These are phyloP conservation scores for Ophiocordyceps unilateralis DNA, from an alignment of 2,329 filamentous ascomycete species.

Conservation along the genomic window DNA sequence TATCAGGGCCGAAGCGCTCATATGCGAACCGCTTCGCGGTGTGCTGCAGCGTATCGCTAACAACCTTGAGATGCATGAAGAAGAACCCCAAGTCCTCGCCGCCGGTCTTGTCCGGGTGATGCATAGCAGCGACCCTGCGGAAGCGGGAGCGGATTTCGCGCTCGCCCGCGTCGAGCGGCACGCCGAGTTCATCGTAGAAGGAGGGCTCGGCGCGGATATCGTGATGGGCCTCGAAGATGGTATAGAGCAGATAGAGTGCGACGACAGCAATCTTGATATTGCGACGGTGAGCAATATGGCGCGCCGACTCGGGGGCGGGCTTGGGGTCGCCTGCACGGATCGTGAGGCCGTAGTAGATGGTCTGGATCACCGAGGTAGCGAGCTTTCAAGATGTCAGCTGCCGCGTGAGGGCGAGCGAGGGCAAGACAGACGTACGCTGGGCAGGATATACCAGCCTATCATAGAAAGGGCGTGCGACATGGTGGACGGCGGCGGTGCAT, in stretches of 20 bases:
- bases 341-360: constrained; percentile 70
- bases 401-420: background rate
- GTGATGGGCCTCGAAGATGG: constrained; percentile 81
- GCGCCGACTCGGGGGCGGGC: constrained; percentile 50
- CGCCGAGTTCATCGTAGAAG: constrained; percentile 64
- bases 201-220: constrained; percentile 53
- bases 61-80: constrained; percentile 72
- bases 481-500: constrained; percentile 3
- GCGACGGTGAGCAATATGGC: constrained; percentile 57
- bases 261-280: constrained; percentile 75
- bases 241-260: constrained; percentile 71
- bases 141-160: constrained; percentile 71
- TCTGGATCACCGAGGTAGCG: constrained; percentile 60
- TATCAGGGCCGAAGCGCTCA: constrained; percentile 66
- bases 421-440: constrained; percentile 24
- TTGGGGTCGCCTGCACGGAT: constrained; percentile 80
- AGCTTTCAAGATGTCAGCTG: constrained; percentile 33
- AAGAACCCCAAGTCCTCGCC: constrained; percentile 20
- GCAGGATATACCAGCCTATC: constrained; percentile 39
- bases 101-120: constrained; percentile 73
- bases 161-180: constrained; percentile 52
- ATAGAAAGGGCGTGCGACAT: constrained; percentile 38
- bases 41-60: constrained; percentile 67
- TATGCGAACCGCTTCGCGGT: constrained; percentile 70
- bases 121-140: constrained; percentile 50